Base-by-base conservation (phyloP, 345 rosid species). In the Murraya paniculata region DNA sequence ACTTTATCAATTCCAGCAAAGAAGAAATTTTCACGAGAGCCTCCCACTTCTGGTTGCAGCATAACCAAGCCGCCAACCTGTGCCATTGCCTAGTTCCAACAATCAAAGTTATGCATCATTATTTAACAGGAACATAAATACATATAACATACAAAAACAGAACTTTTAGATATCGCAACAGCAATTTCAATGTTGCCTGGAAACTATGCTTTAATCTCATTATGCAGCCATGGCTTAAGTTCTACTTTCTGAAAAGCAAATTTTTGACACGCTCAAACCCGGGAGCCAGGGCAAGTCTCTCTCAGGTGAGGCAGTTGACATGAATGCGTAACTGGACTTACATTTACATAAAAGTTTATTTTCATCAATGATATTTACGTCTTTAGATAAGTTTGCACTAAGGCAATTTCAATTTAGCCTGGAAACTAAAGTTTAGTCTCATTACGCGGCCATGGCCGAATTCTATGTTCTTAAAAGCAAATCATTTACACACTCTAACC, bases 21-120 rank as follows among this genome's bases (percentile, higher is more conserved):
- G 88, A 92, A 92, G 92, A 96, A 96, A 80, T 87, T 90, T 53
- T 85, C 86, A 58, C 82, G 88, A 48, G 95, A 92, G 50, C 97
- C 97, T n/a, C 98, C 97, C 0, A 89, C 97, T 84, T 96, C 97
- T 6, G 98, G 97, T 79, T 96, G 91, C 78, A 96, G 87, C 97
- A 94, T 91, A 69, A 94, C 91, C 77, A 96, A 73, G 61, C 98
- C 98, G 72, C 97, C 99, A 64, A 92, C 94, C 84, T 96, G 99
- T 55, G 98, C 98, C 98, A 96, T 87, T 75, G 98, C 99, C 97
- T 96, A 70, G 31, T 83, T 36, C 81, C 76, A 83, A 75, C 57
- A 80, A 27, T 21, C n/a, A 60, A 61, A 60, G 39, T 22, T 55
- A 36, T 59, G 64, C 64, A 48, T 48, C 64, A 66, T 27, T 69